Evolutionary conservation across 345 rosid species (phyloP), one percentile per base, ranked within the genome.

Genomic region (Nasturtium officinale): DNA sequence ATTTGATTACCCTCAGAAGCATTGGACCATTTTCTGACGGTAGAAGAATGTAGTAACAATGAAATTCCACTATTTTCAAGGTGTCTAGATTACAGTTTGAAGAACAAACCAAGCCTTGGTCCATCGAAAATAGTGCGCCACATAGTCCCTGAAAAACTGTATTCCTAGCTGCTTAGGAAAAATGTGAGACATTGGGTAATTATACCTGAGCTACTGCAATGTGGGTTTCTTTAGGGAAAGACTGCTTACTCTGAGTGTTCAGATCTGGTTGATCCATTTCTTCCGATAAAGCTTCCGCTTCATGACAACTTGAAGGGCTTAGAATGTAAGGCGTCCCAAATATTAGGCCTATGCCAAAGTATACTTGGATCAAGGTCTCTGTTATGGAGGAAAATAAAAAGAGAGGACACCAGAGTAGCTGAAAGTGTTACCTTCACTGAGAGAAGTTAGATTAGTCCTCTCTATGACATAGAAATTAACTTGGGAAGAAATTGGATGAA

Each of bases 141-240:
- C 97, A 85, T 69, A 92, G 85, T 55, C 93, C 98, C 83, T 65
- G 87, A 77, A 93, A 87, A 78, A 87, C 96, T 92, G 90, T 55
- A 75, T 64, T 69, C 61, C 46, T 46, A 73, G 58, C 65, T 57
- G 26, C 66, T 78, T 68, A 73, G 66, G 53, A 28, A 13, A 73
- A 59, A 11, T 47, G 51, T 32, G 48, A 37, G 56, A 17, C 46
- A 38, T 20, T 57, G 43, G 28, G 25, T 56, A 5, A 5, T 17
- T 58, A 18, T 33, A 11, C 29, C 17, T 18, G 5, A 6, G 45
- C 8, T 33, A 53, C 9, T 11, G 30, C 37, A 47, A 46, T 55
- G 54, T 54, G 45, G 53, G 29, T 9, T 64, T 69, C 28, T n/a
- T n/a, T 63, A 28, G 13, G 58, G 38, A n/a, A 47, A 25, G n/a